Evolutionary conservation across 768 basidiomycete genomes (phyloP).

Genomic region (Tricholomella constricta): DNA sequence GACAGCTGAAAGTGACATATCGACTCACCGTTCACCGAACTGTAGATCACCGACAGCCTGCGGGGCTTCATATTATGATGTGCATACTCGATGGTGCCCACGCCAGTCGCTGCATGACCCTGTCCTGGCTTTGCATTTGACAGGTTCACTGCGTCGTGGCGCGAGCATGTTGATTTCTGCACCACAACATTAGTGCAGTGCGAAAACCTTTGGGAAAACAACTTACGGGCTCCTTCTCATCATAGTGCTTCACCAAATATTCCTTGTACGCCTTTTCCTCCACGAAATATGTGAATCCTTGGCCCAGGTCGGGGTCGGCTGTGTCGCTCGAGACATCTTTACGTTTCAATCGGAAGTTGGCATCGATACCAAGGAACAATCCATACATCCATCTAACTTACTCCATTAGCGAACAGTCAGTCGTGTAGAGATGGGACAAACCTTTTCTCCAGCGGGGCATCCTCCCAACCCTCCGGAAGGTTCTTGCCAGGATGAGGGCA

Average conservation of each 20-base stretch:
- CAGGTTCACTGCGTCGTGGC: constrained; percentile 7
- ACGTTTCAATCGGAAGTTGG: constrained; percentile 24
- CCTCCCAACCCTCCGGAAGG: constrained; percentile 22
- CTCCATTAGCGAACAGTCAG: background rate
- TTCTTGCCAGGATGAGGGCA: constrained; percentile 31
- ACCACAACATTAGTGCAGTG: too few species aligned
- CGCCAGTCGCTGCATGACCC: constrained; percentile 11
- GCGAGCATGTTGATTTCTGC: constrained; percentile 1
- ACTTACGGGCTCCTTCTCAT: background rate
- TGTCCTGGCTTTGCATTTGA: constrained; percentile 4
- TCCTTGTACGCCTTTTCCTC: constrained; percentile 7
- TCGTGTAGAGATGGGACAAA: background rate
- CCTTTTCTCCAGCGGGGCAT: constrained; percentile 12
- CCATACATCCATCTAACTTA: constrained; percentile 2
- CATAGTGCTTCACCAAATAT: background rate
- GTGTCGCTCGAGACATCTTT: constrained; percentile 20
- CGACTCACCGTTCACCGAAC: constrained; percentile 13
- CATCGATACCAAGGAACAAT: too few species aligned
- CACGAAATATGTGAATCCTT: constrained; percentile 15
- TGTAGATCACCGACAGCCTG: constrained; percentile 13
- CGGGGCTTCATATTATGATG: constrained; percentile 20
- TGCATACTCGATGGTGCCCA: constrained; percentile 21
- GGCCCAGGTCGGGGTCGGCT: constrained; percentile 14
- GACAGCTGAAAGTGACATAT: too few species aligned
- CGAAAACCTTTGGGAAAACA: background rate